Base-by-base conservation (phyloP, 2,329 filamentous ascomycete species). In the Cladosporium sp. region DNA sequence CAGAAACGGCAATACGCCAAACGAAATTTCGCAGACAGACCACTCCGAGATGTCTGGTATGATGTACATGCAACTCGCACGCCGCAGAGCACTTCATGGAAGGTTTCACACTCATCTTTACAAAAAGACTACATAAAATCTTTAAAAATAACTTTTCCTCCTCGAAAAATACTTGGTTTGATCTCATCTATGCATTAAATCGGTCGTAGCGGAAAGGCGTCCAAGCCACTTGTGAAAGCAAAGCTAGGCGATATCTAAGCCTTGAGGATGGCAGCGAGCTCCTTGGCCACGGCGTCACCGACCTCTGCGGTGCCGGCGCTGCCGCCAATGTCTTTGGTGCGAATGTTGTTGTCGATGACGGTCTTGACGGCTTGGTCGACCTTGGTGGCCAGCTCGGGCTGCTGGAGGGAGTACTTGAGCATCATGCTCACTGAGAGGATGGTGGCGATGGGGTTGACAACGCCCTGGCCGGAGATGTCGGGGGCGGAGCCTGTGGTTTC, bases 381-480 rank as follows among this genome's bases (percentile, higher is more conserved):
- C 58, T 89, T 87, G 67, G 86, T 85, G 36, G 93, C 91, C 79
- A 97, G 89, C 59, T 87, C 84, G 32, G 90, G 88, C 70, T 93
- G 86, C 74, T 88, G 88, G 66, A 98, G 86, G 16, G 93, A 97
- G 84, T 97, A 98, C 76, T 92, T 90, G 74, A 97, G 86, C 89
- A 99, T 91, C 93, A 98, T 97, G 74, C 92, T 92, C 16, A 96
- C 86, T 14, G 93, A 97, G 51, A 98, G 86, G 69, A 98, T 92
- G 63, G 92, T 93, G 59, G 93, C 94, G 67, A 98, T 85, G 36
- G 94, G 94, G 84, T 96, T 96, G 74, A 97, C 93, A 48, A 72
- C 69, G 67, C 91, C 91, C 81, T 96, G 86, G 70, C 94, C 93
- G 2, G 91, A 92, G 74, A 98, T 98, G 75, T 98, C 93, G 30